phyloP scores from a whole-genome alignment of 768 basidiomycete genomes.

The Suillus cothurnatus region DNA sequence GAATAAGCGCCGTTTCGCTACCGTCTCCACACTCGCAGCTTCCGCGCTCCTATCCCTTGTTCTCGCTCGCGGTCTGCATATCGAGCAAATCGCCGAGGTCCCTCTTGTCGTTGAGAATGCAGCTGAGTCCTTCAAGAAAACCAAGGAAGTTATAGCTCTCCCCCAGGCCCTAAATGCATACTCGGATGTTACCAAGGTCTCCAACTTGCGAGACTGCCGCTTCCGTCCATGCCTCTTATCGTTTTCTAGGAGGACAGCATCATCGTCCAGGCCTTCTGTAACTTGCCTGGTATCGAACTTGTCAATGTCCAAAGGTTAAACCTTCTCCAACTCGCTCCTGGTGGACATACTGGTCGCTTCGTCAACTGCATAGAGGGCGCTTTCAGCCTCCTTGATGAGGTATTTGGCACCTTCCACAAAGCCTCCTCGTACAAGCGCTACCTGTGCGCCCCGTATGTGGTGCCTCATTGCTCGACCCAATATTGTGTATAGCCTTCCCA shows the following conservation, averaged over 20 bases:
- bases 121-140: slow-evolving; percentile 90
- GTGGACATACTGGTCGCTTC: slow-evolving; percentile 99
- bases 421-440: slow-evolving; percentile 82
- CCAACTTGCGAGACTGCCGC: slow-evolving; percentile 96
- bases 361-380: slow-evolving; percentile 99
- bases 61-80: slow-evolving; percentile 97
- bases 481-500: slow-evolving; percentile 65
- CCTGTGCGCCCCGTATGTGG: slow-evolving; percentile 48
- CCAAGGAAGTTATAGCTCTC: slow-evolving; percentile 93
- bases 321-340: slow-evolving; percentile 98
- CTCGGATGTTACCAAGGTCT: slow-evolving; percentile 93
- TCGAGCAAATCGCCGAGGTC: slow-evolving; percentile 96
- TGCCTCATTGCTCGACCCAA: slow-evolving; percentile 2
- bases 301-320: slow-evolving; percentile 94
- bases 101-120: slow-evolving; percentile 85
- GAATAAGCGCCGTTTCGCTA: slow-evolving; percentile 97
- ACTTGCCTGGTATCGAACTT: slow-evolving; percentile 97
- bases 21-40: slow-evolving; percentile 96
- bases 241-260: slow-evolving; percentile 98
- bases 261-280: slow-evolving; percentile 98
- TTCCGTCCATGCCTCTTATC: slow-evolving; percentile 96
- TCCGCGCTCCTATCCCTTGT: slow-evolving; percentile 96
- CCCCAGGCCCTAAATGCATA: slow-evolving; percentile 91
- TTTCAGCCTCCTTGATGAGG: slow-evolving; percentile 88
- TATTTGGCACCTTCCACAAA: slow-evolving; percentile 95